phyloP scores from a whole-genome alignment of 805 yeast genomes.

The Jamesozyma rosinii region DNA sequence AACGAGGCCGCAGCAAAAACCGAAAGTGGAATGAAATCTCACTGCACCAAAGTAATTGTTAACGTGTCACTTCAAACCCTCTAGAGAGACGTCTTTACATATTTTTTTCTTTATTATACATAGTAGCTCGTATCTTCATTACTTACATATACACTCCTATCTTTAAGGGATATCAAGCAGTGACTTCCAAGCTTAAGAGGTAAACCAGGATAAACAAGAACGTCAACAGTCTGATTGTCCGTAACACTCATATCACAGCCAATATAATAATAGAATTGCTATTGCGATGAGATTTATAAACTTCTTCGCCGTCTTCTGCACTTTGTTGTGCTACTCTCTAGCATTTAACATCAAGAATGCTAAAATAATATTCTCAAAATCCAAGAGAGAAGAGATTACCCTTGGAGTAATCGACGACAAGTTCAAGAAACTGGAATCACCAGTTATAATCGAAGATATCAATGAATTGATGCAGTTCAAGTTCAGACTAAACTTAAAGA shows the following conservation, averaged over 20 bases:
- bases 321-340: slow-evolving; percentile 1
- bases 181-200: no score
- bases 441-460: slow-evolving; percentile 9
- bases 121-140: not conserved
- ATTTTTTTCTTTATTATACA: not conserved
- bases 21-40: not conserved
- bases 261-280: no score
- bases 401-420: slow-evolving; percentile 8
- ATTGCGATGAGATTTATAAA: slow-evolving; percentile 1
- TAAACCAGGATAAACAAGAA: no score
- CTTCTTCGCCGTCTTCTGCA: slow-evolving; percentile 1
- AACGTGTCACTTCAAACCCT: slow-evolving; percentile 4
- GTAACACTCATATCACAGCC: no score
- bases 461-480: slow-evolving; percentile 15
- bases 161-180: no score
- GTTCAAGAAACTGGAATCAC: slow-evolving; percentile 5
- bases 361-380: slow-evolving; percentile 1
- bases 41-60: slow-evolving; percentile 1
- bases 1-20: not conserved
- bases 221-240: no score
- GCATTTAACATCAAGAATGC: slow-evolving; percentile 7
- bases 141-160: not conserved
- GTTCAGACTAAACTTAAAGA: slow-evolving; percentile 11
- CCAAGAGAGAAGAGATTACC: not conserved
- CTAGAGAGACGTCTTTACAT: not conserved